Base-by-base conservation (phyloP, 148 eudicot genomes). In the Euryodendron excelsum region DNA sequence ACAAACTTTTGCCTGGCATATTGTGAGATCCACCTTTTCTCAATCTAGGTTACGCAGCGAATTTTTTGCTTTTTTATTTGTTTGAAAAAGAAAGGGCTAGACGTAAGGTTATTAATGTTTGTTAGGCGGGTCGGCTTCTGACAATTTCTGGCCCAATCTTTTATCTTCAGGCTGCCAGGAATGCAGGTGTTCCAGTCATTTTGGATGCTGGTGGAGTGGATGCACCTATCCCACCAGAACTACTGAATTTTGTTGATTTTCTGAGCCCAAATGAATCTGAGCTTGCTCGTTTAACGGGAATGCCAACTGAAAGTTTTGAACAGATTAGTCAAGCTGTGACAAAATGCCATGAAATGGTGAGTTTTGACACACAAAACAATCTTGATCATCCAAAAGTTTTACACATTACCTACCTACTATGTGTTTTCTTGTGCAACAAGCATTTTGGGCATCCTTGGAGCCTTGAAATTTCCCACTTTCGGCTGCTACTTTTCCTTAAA, bases 221-320 rank as follows among this genome's bases (percentile, higher is more conserved):
- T 87, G 82, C 91, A 69, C 90, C 91, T 37, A 59, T 92, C 73
- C 97, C 97, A 34, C 68, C 21, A 56, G 94, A 89, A 71, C 83
- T 92, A 47, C 87, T 90, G 34, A 72, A 31, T 37, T 81, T 55
- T 80, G 77, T 87, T 47, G 88, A 89, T 73, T 85, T 90, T 70
- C 36, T 91, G 1, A 91, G 97, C 80, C 98, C 98, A 58, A 95
- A 95, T 80, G 98, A 95, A 85, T 84, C 89, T 56, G 98, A 95
- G 79, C 97, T 95, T 63, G 91, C 90, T 74, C 97, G 97, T 80
- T 77, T 95, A 78, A 93, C 97, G 14, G 88, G 87, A 72, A 84
- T 94, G 88, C 91, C 90, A 23, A 94, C 97, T 13, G 93, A 88
- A 78, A 87, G 82, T 80, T 90, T 92, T 78, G 85, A 89, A 74